phyloP scores from a whole-genome alignment of 2,329 filamentous ascomycete species.

The Fusarium xylarioides region DNA sequence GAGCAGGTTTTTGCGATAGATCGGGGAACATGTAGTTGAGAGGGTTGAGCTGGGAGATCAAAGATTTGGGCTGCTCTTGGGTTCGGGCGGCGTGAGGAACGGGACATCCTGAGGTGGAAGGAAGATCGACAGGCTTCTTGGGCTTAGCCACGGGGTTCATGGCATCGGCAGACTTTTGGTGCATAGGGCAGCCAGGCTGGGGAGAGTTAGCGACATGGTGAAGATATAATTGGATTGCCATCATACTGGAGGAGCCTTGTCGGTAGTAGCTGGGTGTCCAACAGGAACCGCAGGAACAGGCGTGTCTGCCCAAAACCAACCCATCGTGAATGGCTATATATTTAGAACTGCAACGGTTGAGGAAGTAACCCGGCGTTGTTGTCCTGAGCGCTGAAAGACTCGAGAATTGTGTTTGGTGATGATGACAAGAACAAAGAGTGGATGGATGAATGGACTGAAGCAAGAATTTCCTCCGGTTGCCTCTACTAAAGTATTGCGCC shows the following conservation, averaged over 20 bases:
- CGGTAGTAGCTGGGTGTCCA: conserved; percentile 46
- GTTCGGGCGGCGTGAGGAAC: conserved; percentile 53
- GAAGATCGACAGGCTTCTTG: conserved; percentile 34
- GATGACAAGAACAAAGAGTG: conserved; percentile 30
- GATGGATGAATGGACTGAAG: conserved; percentile 5
- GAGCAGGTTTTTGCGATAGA: conserved; percentile 81
- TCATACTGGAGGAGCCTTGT: conserved; percentile 48
- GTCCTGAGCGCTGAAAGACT: not conserved
- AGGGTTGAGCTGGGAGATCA: conserved; percentile 67
- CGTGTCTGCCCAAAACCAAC: conserved; percentile 71
- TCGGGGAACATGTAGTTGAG: conserved; percentile 96
- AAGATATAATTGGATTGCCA: not conserved
- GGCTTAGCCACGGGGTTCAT: conserved; percentile 48
- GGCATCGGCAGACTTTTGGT: conserved; percentile 61
- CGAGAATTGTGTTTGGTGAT: conserved; percentile 1
- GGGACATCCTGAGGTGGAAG: conserved; percentile 49
- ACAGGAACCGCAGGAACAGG: conserved; percentile 48
- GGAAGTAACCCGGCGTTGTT: not conserved
- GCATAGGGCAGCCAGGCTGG: conserved; percentile 67
- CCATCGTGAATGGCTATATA: conserved; percentile 54
- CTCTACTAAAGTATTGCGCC: not conserved
- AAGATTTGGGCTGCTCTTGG: conserved; percentile 53
- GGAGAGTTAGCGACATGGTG: conserved; percentile 31
- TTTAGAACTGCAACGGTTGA: not conserved
- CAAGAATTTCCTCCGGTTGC: conserved; percentile 26